These are phyloP conservation scores for Tetradesmus obliquus DNA, from an alignment of 139 green algal genomes.

Conservation along the genomic window DNA sequence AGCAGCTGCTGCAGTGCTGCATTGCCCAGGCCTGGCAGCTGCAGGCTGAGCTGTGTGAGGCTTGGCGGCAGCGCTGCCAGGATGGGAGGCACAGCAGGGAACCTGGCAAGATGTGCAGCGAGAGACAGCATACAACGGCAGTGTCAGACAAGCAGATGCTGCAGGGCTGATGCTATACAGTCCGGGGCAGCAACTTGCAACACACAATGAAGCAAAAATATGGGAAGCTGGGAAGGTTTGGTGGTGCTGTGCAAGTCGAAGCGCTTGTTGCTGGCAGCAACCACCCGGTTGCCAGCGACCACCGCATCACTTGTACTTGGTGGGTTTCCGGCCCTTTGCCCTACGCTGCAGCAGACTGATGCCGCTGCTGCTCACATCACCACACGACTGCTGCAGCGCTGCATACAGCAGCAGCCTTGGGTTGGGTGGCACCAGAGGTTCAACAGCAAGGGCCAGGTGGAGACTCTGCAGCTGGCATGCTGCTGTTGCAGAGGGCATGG, in stretches of 20 bases:
- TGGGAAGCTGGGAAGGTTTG: no score
- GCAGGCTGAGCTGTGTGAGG: neutral
- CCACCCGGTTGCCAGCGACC: no score
- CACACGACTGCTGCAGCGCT: neutral
- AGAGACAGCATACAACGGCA: neutral
- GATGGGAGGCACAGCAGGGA: neutral
- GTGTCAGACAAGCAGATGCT: neutral
- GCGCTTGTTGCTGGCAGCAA: no score
- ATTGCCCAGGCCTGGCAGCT: neutral
- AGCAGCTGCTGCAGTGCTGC: neutral
- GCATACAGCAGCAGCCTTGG: neutral
- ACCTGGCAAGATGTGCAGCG: neutral
- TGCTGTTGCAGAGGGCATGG: neutral
- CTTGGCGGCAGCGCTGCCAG: neutral
- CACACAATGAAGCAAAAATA: no score
- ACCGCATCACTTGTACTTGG: neutral
- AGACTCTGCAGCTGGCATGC: neutral
- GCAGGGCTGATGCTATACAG: no score
- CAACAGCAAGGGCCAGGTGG: neutral
- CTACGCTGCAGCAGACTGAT: neutral
- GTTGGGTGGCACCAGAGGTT: neutral
- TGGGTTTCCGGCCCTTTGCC: neutral
- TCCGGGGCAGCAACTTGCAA: no score
- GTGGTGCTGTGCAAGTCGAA: no score
- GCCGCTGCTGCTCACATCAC: neutral